A percentile compares a stretch with the other conserved stretches of the same genome.
Conservation (phyloP, 768 basidiomycete species). For the Lactarius sp. region DNA sequence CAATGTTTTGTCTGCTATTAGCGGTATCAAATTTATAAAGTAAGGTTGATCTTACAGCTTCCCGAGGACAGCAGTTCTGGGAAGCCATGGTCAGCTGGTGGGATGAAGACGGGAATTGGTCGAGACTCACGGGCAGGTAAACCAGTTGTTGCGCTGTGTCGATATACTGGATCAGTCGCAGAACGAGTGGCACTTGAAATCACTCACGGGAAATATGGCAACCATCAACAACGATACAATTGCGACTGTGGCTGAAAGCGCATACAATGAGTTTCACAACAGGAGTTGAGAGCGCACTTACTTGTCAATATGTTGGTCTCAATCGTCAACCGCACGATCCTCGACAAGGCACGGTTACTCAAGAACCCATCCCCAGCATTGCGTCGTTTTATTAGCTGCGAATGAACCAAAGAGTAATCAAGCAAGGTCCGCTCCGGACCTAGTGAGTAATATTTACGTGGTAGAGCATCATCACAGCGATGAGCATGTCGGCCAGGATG, state of each 20-base stretch:
- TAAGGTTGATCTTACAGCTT: slow-evolving; percentile 3
- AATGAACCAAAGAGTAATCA: neutral
- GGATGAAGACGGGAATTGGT: neutral
- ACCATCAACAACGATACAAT: neutral
- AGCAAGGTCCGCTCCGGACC: neutral
- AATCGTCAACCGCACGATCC: slow-evolving; percentile 3
- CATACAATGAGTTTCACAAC: neutral
- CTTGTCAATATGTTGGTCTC: slow-evolving; percentile 15
- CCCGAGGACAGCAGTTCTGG: slow-evolving; percentile 5
- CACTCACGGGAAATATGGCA: neutral
- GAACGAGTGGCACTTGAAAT: neutral
- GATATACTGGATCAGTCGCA: neutral
- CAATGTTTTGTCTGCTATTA: neutral
- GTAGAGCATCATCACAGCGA: neutral
- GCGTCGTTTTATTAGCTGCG: slow-evolving; percentile 1
- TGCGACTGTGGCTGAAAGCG: neutral
- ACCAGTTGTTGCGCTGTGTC: slow-evolving; percentile 9
- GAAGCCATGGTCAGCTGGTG: neutral
- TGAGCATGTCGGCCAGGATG: neutral
- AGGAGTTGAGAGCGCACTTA: neutral
- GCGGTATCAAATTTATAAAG: neutral
- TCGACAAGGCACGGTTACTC: neutral
- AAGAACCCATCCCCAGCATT: neutral
- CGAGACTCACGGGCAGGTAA: slow-evolving; percentile 10
- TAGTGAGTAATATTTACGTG: neutral